A percentile compares a stretch with the other conserved stretches of the same genome.
These are phyloP conservation scores for Verbascum thapsus DNA, from an alignment of 257 asterid genomes.

Conservation along the genomic window DNA sequence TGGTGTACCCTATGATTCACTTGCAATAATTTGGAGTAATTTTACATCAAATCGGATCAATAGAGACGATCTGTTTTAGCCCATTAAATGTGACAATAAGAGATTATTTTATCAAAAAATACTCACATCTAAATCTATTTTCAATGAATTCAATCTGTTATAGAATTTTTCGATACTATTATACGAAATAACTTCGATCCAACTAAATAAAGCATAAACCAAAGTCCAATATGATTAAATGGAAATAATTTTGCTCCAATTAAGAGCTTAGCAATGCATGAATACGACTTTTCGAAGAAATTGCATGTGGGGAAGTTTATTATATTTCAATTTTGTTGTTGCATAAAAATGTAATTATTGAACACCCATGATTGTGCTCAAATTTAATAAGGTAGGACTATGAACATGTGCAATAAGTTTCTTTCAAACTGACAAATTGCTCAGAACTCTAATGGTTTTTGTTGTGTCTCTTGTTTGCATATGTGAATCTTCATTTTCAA, in stretches of 20 bases:
- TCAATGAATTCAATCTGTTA: no score
- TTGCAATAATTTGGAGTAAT: constrained; percentile 23
- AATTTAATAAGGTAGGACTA: constrained; percentile 38
- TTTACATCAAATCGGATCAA: no score
- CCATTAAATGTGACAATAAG: no score
- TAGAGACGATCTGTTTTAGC: no score
- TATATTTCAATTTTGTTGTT: constrained; percentile 23
- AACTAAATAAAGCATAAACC: constrained; percentile 2
- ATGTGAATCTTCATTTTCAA: constrained; percentile 46
- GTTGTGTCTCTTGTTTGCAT: constrained; percentile 43
- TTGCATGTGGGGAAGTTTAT: constrained; percentile 43
- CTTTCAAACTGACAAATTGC: constrained; percentile 46
- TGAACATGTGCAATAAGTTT: constrained; percentile 49
- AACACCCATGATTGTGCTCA: constrained; percentile 41
- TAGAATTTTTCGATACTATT: no score
- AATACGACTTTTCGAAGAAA: constrained; percentile 35
- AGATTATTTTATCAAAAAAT: no score
- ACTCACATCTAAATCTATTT: no score
- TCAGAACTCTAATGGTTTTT: constrained; percentile 39
- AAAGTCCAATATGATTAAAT: background rate
- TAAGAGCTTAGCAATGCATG: constrained; percentile 31
- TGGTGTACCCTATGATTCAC: constrained; percentile 3
- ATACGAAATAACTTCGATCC: constrained; percentile 25
- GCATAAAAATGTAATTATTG: constrained; percentile 39
- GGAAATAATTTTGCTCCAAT: constrained; percentile 5